A percentile compares a stretch with the other conserved stretches of the same genome.
Conservation (phyloP, 1,284 basidiomycete species). For the Fomitopsis schrenkii region DNA sequence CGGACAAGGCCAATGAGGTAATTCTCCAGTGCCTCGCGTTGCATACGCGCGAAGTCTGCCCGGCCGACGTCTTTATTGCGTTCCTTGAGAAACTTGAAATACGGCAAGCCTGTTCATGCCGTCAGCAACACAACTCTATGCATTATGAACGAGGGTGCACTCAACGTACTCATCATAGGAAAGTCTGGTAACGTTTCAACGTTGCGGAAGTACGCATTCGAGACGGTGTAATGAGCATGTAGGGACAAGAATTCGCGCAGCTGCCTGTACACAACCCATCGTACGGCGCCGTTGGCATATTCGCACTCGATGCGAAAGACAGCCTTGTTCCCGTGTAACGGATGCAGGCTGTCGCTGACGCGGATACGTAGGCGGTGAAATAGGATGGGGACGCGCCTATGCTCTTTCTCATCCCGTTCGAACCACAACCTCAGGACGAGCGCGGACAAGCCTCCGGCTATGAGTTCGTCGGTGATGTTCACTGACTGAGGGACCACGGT, state of each 20-base stretch:
- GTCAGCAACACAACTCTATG: neutral
- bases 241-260: constrained; percentile 90
- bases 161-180: constrained; percentile 71
- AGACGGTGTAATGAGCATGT: constrained; percentile 88
- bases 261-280: constrained; percentile 97
- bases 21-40: constrained; percentile 81
- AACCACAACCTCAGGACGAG: constrained; percentile 88
- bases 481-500: constrained; percentile 50
- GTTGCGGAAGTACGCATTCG: constrained; percentile 72
- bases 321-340: constrained; percentile 72
- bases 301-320: constrained; percentile 95
- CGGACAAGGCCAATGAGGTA: constrained; percentile 90
- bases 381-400: constrained; percentile 82
- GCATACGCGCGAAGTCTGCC: constrained; percentile 75
- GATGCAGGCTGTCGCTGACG: constrained; percentile 84
- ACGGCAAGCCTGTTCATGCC: constrained; percentile 65
- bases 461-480: constrained; percentile 83
- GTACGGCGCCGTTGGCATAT: constrained; percentile 91
- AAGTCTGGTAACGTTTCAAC: constrained; percentile 88
- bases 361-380: constrained; percentile 84
- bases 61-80: constrained; percentile 49
- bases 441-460: constrained; percentile 77
- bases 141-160: neutral
- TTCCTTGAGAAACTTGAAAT: constrained; percentile 79
- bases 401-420: constrained; percentile 86